Conservation (phyloP, 2,329 filamentous ascomycete genomes). For the Pseudogymnoascus sp. region DNA sequence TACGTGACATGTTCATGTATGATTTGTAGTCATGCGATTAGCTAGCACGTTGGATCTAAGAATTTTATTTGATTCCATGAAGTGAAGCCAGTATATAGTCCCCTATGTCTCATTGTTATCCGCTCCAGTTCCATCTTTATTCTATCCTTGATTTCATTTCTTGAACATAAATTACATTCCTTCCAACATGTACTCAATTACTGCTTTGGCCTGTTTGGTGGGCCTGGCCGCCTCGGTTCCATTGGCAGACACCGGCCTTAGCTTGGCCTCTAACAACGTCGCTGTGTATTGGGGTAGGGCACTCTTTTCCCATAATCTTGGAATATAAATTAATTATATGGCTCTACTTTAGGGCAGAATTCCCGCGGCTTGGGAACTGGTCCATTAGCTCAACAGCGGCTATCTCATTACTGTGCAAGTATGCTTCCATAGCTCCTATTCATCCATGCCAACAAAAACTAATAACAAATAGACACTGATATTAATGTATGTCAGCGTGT, state of each 20-base stretch:
- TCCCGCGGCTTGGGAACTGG: conserved; percentile 42
- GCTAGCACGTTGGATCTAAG: background rate
- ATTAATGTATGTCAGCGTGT: conserved; percentile 34
- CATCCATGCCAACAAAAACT: conserved; percentile 12
- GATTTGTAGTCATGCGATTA: background rate
- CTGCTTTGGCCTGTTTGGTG: conserved; percentile 21
- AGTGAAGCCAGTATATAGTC: background rate
- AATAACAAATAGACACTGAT: conserved; percentile 32
- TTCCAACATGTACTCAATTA: conserved; percentile 26
- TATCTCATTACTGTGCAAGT: conserved; percentile 52
- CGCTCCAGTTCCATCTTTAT: background rate
- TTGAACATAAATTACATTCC: background rate
- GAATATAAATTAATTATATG: conserved; percentile 14
- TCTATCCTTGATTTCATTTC: background rate
- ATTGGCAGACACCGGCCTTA: conserved; percentile 33
- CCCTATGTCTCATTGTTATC: background rate
- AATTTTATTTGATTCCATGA: background rate
- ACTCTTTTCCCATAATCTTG: background rate
- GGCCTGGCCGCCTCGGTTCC: conserved; percentile 28
- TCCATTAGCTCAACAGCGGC: conserved; percentile 41
- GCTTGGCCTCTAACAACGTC: conserved; percentile 44
- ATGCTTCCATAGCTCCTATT: conserved; percentile 23
- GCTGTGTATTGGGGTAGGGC: conserved; percentile 58
- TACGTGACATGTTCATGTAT: conserved; percentile 4
- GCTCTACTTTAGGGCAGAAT: conserved; percentile 44